phyloP scores from a whole-genome alignment of 306 rosid species.

The Geum urbanum region DNA sequence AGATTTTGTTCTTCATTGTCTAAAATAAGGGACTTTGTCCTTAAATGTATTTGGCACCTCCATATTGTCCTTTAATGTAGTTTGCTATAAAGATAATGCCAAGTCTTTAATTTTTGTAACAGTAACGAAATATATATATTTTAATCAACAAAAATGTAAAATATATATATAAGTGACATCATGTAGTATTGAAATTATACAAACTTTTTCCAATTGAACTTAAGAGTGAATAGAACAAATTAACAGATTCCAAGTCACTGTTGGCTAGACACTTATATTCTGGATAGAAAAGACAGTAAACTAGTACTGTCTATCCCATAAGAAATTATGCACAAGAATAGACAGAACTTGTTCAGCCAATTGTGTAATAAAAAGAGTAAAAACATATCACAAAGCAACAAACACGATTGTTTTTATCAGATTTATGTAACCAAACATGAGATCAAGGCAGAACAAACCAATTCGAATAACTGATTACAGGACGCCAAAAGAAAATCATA shows the following conservation, averaged over 20 bases:
- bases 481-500: background rate
- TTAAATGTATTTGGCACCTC: no score
- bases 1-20: no score
- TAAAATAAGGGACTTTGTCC: no score
- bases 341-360: background rate
- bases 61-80: no score
- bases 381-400: background rate
- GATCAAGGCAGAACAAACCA: conserved; percentile 5
- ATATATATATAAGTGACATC: background rate
- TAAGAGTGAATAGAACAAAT: background rate
- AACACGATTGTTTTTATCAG: background rate
- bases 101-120: no score
- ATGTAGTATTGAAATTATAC: background rate
- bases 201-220: background rate
- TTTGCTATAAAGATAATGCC: no score
- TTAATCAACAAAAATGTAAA: background rate
- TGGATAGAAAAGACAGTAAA: background rate
- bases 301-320: background rate
- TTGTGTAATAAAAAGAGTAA: background rate
- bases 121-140: background rate
- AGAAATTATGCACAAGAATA: background rate
- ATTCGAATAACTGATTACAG: background rate
- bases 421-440: background rate
- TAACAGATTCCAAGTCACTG: background rate
- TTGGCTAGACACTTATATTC: background rate